Base-by-base conservation (phyloP, 768 basidiomycete genomes). In the Boletus edulis region DNA sequence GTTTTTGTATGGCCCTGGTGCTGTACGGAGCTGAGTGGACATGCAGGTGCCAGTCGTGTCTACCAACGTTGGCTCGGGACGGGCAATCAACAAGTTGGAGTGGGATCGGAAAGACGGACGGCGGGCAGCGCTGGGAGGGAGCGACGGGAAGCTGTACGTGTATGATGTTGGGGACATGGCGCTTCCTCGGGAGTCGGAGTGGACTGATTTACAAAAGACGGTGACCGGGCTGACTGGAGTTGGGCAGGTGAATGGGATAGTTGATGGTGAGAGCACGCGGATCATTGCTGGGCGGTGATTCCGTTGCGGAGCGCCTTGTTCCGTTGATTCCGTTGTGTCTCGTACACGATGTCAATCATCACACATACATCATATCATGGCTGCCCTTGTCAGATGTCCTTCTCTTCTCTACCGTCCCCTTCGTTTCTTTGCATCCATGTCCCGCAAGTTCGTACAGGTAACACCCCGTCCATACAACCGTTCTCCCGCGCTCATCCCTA, bases 91-190 rank as follows among this genome's bases (percentile, higher is more conserved):
- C 78, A 98, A 98, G 73, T 69, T 98, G 27, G 82, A 90, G 63
- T 99, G 95, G 94, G 97, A 99, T 66, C 78, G 82, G 50, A 91
- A 95, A 65, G 93, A 98, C 51, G 95, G 94, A 0, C 83, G 92
- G 35, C 85, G 94, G 24, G 94, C 84, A 3, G 96, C 90, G 1
- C 71, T 98, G 29, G 97, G 96, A 31, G 90, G 91, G 4, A 91
- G 91, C 60, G 96, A 98, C 59, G 97, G 97, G 14, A 85, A 82
- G 59, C 73, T 99, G 55, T 96, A 97, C 72, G 81, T 99, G 35
- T 98, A 96, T 68, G 96, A 98, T 67, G 85, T 98, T 58, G 93
- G 94, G 12, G 94, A 98, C 64, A 85, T 91, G 79, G 89, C 85
- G 1, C 78, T 90, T 22, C 91, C 95, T 1, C 76, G 91, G 54